Percentiles rank a stretch among this genome's conserved stretches.
Evolutionary conservation across 495 filamentous ascomycete species (phyloP).

Genomic region (Penicillium coprophilum): DNA sequence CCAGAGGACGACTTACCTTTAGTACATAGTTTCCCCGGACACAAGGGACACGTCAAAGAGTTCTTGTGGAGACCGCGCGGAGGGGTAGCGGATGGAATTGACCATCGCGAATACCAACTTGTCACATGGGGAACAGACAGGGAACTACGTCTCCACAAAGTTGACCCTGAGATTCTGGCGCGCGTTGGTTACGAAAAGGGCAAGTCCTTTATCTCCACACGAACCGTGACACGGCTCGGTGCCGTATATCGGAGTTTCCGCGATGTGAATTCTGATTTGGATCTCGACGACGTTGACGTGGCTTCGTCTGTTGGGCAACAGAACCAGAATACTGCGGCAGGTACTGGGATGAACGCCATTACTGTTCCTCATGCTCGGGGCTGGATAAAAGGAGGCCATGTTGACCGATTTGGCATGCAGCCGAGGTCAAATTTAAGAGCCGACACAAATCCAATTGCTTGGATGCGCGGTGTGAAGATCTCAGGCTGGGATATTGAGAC

Average conservation of each 20-base stretch:
- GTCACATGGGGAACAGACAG: conserved; percentile 92
- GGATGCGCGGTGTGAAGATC: conserved; percentile 94
- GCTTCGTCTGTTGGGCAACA: conserved; percentile 31
- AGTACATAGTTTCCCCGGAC: conserved; percentile 74
- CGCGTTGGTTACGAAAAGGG: conserved; percentile 78
- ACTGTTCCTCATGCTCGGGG: conserved; percentile 44
- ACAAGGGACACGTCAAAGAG: conserved; percentile 85
- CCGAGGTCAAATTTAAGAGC: conserved; percentile 55
- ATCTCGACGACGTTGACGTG: conserved; percentile 36
- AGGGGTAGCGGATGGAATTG: conserved; percentile 64
- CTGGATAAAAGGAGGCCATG: conserved; percentile 45
- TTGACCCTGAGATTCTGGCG: conserved; percentile 61
- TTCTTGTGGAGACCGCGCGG: conserved; percentile 90
- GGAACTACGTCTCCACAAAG: conserved; percentile 74
- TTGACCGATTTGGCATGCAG: conserved; percentile 62
- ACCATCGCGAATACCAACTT: conserved; percentile 88
- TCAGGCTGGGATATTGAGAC: conserved; percentile 75
- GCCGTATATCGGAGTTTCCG: conserved; percentile 86
- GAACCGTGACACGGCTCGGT: conserved; percentile 76
- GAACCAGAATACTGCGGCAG: conserved; percentile 29
- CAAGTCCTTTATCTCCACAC: conserved; percentile 58
- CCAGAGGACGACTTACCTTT: conserved; percentile 51
- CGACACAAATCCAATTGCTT: conserved; percentile 75
- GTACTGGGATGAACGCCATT: conserved; percentile 52
- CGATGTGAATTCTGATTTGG: conserved; percentile 47